phyloP scores from a whole-genome alignment of 768 basidiomycete species.

The Collybia mongolica region DNA sequence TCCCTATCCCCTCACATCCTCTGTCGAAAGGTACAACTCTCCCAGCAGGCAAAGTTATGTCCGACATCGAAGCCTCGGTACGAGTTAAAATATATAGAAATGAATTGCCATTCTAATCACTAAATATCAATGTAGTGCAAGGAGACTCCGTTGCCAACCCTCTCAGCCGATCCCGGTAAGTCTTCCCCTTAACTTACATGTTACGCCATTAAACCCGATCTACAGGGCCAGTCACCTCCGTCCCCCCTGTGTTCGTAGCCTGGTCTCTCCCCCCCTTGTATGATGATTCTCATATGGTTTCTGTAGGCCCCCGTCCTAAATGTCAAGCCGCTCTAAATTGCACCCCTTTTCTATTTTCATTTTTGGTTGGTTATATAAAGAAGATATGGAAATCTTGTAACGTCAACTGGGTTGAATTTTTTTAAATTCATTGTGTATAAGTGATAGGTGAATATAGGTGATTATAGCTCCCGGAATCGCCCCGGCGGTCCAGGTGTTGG shows the following conservation, averaged over 20 bases:
- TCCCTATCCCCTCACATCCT: conserved; percentile 12
- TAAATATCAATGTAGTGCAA: conserved; percentile 10
- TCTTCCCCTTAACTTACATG: not conserved
- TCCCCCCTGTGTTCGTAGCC: conserved; percentile 16
- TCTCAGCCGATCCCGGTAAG: conserved; percentile 18
- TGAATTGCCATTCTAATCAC: not conserved
- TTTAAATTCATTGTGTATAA: too few species aligned
- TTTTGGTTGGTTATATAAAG: too few species aligned
- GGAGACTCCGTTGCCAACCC: conserved; percentile 21
- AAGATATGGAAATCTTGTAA: too few species aligned
- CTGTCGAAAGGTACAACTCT: conserved; percentile 16
- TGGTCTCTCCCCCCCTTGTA: not conserved
- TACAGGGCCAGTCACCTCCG: conserved; percentile 15
- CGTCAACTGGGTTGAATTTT: too few species aligned
- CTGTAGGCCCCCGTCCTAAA: not conserved
- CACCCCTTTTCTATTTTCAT: too few species aligned
- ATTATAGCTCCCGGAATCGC: too few species aligned
- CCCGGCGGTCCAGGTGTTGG: too few species aligned
- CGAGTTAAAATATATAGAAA: not conserved
- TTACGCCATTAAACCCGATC: not conserved
- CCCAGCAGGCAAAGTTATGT: conserved; percentile 26
- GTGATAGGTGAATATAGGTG: too few species aligned
- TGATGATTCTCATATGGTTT: not conserved
- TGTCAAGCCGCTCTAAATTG: not conserved
- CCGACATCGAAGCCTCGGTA: conserved; percentile 26